These are phyloP conservation scores for Lactifluus pinguis DNA, from an alignment of 768 basidiomycete species.

Conservation along the genomic window DNA sequence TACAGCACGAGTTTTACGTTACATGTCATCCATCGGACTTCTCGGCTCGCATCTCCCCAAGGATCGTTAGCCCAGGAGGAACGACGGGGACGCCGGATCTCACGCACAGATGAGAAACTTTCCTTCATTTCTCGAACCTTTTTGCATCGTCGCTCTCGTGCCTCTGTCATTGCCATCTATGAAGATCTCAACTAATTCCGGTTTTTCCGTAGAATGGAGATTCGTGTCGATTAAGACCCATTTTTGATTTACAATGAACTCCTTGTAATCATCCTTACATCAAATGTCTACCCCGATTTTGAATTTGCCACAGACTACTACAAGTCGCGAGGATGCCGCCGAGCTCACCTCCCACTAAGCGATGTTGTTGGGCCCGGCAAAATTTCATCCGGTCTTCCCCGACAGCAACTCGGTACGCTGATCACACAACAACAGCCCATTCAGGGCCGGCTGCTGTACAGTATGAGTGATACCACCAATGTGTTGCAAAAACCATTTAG, in stretches of 20 bases:
- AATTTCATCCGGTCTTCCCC: not conserved
- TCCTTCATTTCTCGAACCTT: not conserved
- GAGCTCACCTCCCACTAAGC: not conserved
- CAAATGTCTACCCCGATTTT: no score
- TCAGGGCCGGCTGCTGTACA: not conserved
- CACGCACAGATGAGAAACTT: not conserved
- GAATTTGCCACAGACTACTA: no score
- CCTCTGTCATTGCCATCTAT: constrained; percentile 5
- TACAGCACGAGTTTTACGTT: not conserved
- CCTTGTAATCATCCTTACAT: no score
- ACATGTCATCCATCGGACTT: not conserved
- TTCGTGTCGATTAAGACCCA: no score
- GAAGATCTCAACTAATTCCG: not conserved
- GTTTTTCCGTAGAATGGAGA: not conserved
- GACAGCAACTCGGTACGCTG: not conserved
- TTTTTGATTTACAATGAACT: no score
- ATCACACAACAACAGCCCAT: not conserved
- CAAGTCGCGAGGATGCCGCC: not conserved
- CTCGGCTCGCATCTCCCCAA: not conserved
- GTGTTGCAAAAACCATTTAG: no score
- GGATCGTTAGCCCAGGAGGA: not conserved
- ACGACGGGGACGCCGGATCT: not conserved
- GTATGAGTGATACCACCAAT: not conserved
- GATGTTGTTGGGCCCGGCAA: not conserved
- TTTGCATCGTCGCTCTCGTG: not conserved